Conservation (phyloP, 179 eudicot genomes). For the Drosera spatulata region DNA sequence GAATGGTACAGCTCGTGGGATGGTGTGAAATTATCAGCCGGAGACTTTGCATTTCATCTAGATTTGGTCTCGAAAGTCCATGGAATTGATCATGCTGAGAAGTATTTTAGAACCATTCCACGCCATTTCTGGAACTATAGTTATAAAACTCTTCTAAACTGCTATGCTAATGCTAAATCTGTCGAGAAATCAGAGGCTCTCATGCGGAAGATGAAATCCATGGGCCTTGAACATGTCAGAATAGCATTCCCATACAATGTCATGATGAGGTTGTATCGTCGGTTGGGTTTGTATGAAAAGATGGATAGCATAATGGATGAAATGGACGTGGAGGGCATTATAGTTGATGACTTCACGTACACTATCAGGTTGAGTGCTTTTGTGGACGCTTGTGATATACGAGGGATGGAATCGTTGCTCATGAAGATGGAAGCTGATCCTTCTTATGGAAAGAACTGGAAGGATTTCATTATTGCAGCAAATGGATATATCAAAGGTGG, state of each 20-base stretch:
- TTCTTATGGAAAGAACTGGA: conserved; percentile 4
- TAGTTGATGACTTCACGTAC: conserved; percentile 10
- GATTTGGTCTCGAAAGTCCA: conserved; percentile 18
- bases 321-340: conserved; percentile 8
- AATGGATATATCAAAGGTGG: conserved; percentile 10
- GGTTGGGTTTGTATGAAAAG: conserved; percentile 9
- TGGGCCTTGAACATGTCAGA: conserved; percentile 1
- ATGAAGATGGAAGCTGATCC: conserved; percentile 14
- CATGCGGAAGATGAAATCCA: conserved; percentile 15
- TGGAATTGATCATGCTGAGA: conserved; percentile 17
- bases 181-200: conserved; percentile 20
- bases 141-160: conserved; percentile 19
- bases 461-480: conserved; percentile 11
- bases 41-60: conserved; percentile 18
- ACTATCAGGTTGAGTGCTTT: conserved; percentile 6
- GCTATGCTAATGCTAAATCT: conserved; percentile 9
- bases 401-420: conserved; percentile 9
- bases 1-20: conserved; percentile 20
- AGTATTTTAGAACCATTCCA: conserved; percentile 9
- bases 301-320: conserved; percentile 10
- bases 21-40: neutral
- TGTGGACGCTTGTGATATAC: conserved; percentile 9
- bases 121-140: conserved; percentile 8
- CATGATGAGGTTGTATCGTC: conserved; percentile 12
- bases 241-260: conserved; percentile 6